These are phyloP conservation scores for Paralagenidium karlingii DNA, from an alignment of 352 stramenopile genomes.

Conservation along the genomic window DNA sequence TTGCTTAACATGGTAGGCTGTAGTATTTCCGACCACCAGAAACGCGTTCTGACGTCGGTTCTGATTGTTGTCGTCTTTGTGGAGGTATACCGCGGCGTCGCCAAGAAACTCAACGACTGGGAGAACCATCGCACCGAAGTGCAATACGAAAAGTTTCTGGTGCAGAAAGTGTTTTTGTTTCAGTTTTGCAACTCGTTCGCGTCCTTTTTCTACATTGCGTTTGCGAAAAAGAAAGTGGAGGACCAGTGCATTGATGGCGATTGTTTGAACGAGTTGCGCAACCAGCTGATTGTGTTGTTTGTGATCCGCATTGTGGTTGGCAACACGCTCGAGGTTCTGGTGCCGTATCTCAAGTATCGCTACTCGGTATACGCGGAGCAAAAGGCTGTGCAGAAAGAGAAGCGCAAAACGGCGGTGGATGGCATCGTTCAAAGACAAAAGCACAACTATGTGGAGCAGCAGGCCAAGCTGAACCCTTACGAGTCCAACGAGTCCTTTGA, in stretches of 20 bases:
- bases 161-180: slow-evolving; percentile 98
- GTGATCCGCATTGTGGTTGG: slow-evolving; percentile 88
- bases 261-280: slow-evolving; percentile 81
- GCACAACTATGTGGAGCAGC: slow-evolving; percentile 78
- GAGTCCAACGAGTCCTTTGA: slow-evolving; percentile 73
- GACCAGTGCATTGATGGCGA: slow-evolving; percentile 75
- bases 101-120: slow-evolving; percentile 88
- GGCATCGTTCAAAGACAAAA: slow-evolving; percentile 9
- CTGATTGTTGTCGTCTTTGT: too few relatives aligned
- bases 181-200: slow-evolving; percentile 96
- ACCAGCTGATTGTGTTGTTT: slow-evolving; percentile 87
- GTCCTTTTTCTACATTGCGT: slow-evolving; percentile 94
- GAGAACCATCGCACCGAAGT: slow-evolving; percentile 88
- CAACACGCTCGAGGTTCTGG: slow-evolving; percentile 81
- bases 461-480: slow-evolving; percentile 72
- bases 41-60: slow-evolving; percentile 7
- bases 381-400: slow-evolving; percentile 11
- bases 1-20: slow-evolving; percentile 88
- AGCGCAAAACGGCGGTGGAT: not conserved
- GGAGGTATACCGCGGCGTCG: slow-evolving; percentile 85
- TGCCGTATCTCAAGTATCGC: slow-evolving; percentile 76
- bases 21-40: slow-evolving; percentile 3
- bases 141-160: slow-evolving; percentile 87
- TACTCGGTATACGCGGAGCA: slow-evolving; percentile 45
- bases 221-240: slow-evolving; percentile 37